Base-by-base conservation (phyloP, 2,329 filamentous ascomycete genomes). In the Penicillium brevicompactum region DNA sequence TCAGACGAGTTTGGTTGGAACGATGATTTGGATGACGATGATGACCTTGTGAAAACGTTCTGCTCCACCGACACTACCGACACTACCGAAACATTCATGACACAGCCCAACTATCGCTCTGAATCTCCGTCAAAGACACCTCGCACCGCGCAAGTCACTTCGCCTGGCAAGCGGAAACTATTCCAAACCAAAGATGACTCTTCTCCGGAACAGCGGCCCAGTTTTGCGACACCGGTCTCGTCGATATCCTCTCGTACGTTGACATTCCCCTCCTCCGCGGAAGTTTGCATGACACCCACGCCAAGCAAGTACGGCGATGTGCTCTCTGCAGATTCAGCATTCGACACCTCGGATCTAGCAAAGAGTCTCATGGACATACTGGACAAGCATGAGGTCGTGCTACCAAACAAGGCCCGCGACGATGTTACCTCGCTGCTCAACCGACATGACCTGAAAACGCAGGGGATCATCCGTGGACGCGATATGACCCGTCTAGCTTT, bases 401-500 rank as follows among this genome's bases (percentile, higher is more conserved):
- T 80, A 9, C 63, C 73, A 5, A 64, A 67, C 9, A 53, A 60
- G 9, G 71, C 72, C 2, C 70, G 67, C 32, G 68, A 72, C 3
- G 71, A 76, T 16, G 47, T 80, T 2, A 63, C 73, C 2, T 64
- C 63, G 10, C 59, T 83, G 7, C 75, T 90, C 31, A 77, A 80
- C 34, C 81, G 74, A 43, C 80, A 89, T 60, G 82, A 84, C 14
- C 73, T 86, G 49, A 81, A 79, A 49, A 79, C 81, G 0, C 83
- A 82, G 63, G 89, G 89, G 0, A 78, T 89, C 18, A 78, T 79
- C 38, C 82, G 82, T 58, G 87, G 88, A 0, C 78, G 89, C 2
- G 88, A 93, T 56, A 82, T 87, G 6, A 81, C 83, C 3, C 76
- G 89, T n/a, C 70, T 82, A 8, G 82, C 81, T 4, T 67, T 90